A percentile compares a stretch with the other conserved stretches of the same genome.
phyloP scores from a whole-genome alignment of 208 protist genomes.

The Balamuthia mandrillaris region DNA sequence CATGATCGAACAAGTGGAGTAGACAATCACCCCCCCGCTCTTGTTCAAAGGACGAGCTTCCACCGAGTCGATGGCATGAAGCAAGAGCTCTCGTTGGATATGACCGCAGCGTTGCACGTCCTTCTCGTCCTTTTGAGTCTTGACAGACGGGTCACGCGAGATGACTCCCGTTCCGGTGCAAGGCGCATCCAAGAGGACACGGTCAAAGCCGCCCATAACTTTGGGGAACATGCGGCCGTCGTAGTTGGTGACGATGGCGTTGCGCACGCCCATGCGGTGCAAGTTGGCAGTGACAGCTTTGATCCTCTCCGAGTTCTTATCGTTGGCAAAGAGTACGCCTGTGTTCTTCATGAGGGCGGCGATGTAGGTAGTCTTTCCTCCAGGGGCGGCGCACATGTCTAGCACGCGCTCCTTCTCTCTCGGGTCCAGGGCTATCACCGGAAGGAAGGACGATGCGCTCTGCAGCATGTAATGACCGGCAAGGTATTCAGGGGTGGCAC shows the following conservation, averaged over 20 bases:
- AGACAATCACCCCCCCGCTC: slow-evolving; percentile 60
- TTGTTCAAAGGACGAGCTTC: slow-evolving; percentile 73
- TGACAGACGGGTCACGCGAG: slow-evolving; percentile 93
- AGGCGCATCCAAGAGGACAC: slow-evolving; percentile 95
- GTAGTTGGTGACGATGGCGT: slow-evolving; percentile 91
- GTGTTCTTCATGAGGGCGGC: slow-evolving; percentile 97
- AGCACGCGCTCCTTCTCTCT: slow-evolving; percentile 89
- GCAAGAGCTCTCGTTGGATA: slow-evolving; percentile 94
- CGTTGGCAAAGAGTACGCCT: slow-evolving; percentile 96
- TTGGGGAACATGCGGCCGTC: slow-evolving; percentile 86
- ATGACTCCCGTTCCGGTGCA: slow-evolving; percentile 98
- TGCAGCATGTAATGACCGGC: slow-evolving; percentile 98
- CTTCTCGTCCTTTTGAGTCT: slow-evolving; percentile 80
- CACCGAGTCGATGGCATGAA: slow-evolving; percentile 94
- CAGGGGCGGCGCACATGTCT: slow-evolving; percentile 97
- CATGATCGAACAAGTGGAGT: slow-evolving; percentile 93
- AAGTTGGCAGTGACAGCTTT: slow-evolving; percentile 95
- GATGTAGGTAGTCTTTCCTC: slow-evolving; percentile 98
- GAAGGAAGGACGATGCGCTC: slow-evolving; percentile 95
- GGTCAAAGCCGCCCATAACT: slow-evolving; percentile 85
- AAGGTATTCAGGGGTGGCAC: slow-evolving; percentile 98
- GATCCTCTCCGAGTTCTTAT: slow-evolving; percentile 88
- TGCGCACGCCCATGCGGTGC: slow-evolving; percentile 90
- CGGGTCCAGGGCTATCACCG: slow-evolving; percentile 94
- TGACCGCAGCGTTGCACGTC: slow-evolving; percentile 86